phyloP scores from a whole-genome alignment of 2,329 filamentous ascomycete genomes.

The Fusarium sp. region DNA sequence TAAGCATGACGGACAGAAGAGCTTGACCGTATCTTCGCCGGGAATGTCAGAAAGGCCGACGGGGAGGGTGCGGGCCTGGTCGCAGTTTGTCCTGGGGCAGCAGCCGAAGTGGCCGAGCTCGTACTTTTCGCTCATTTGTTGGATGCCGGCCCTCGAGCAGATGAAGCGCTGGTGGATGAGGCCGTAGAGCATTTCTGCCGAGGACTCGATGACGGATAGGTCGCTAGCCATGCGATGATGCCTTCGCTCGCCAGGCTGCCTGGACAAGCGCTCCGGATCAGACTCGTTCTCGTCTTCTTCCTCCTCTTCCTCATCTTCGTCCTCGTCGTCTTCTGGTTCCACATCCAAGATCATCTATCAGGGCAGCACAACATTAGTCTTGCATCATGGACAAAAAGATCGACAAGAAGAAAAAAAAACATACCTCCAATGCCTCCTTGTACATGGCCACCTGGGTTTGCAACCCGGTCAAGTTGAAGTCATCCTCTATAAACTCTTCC shows the following conservation, averaged over 20 bases:
- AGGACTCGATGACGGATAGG: constrained; percentile 94
- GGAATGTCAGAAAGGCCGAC: constrained; percentile 95
- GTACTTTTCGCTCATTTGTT: constrained; percentile 99
- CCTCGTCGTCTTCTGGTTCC: constrained; percentile 94
- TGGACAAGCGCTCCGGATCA: constrained; percentile 65
- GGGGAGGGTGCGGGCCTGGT: constrained; percentile 88
- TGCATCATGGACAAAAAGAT: neutral
- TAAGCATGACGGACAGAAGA: constrained; percentile 96
- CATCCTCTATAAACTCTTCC: constrained; percentile 99
- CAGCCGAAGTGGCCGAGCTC: constrained; percentile 95
- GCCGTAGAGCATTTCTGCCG: constrained; percentile 97
- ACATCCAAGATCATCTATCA: constrained; percentile 96
- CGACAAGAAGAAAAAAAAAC: constrained; percentile 9
- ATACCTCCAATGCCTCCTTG: constrained; percentile 92
- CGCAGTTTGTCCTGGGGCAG: constrained; percentile 95
- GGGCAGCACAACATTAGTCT: constrained; percentile 16
- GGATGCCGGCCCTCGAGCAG: constrained; percentile 93
- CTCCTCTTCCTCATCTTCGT: constrained; percentile 84
- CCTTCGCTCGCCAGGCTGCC: constrained; percentile 73
- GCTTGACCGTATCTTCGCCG: constrained; percentile 96
- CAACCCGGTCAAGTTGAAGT: constrained; percentile 97
- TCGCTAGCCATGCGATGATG: constrained; percentile 91
- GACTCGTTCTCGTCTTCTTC: constrained; percentile 80
- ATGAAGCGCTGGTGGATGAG: constrained; percentile 99
- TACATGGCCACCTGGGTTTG: constrained; percentile 98